Base-by-base conservation (phyloP, 2,329 filamentous ascomycete genomes). In the Scortechinia acanthostroma region DNA sequence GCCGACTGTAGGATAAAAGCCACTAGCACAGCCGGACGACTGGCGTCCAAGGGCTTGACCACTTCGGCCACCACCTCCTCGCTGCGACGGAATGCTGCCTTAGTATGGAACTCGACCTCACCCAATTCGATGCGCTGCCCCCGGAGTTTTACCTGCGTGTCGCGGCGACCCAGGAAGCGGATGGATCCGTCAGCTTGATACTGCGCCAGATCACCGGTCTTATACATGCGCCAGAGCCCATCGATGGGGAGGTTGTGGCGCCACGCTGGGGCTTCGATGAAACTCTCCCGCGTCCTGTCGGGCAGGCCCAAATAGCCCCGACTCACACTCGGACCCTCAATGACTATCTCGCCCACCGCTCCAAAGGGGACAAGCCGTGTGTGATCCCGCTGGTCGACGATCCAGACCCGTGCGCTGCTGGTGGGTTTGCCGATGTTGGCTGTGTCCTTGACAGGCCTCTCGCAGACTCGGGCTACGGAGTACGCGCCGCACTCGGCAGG, bases 111-210 rank as follows among this genome's bases (percentile, higher is more conserved):
- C 35, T 40, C 35, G 17, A 40, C 17, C 17, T 40, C 35, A 10
- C 17, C 35, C 6, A 40, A 17, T 17, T 19, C 35, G 17, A 40
- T 40, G 6, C 35, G 35, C 17, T 40, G 35, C 6, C 35, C 35
- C 6, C 17, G 35, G 6, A 40, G 6, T 19, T 40, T 40, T 13
- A 40, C 17, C 35, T 10, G 35, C 10, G 17, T 40, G 20, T 40
- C 35, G 14, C 20, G 14, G 17, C 10, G 35, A 40, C 35, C 35
- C 6, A 40, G 47, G 48, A 61, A 65, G 14, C 55, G 58, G 16
- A 65, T 50, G 2, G 60, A 57, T 20, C 62, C 62, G 21, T 62
- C 57, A 0, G 35, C 61, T 57, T 21, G 50, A 48, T 2, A 42
- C 28, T 5, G 44, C 43, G 19, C 42, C 30, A 42, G 35, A 19